phyloP scores from a whole-genome alignment of 805 yeast species.

The Metschnikowia orientalis region DNA sequence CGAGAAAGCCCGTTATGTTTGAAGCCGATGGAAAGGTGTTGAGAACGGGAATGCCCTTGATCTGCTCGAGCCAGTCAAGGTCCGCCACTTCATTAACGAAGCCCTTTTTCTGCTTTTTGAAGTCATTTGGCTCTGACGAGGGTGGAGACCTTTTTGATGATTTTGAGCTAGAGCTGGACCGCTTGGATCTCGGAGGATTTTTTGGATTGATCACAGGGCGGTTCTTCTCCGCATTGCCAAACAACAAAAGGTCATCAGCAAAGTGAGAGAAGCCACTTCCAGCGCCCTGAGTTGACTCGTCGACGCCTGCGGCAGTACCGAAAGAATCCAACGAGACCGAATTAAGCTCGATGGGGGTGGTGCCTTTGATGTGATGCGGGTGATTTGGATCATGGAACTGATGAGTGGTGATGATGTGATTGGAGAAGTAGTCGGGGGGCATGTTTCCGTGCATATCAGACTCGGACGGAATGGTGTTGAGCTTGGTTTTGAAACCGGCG shows the following conservation, averaged over 20 bases:
- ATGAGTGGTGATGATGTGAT: slow-evolving; percentile 18
- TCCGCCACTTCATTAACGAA: slow-evolving; percentile 19
- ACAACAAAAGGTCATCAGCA: slow-evolving; percentile 9
- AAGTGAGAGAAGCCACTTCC: slow-evolving; percentile 13
- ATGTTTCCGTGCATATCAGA: slow-evolving; percentile 8
- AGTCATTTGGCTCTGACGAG: slow-evolving; percentile 3
- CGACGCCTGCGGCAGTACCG: slow-evolving; percentile 5
- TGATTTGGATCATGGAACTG: slow-evolving; percentile 35
- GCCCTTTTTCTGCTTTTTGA: slow-evolving; percentile 10
- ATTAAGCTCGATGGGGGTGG: slow-evolving; percentile 36
- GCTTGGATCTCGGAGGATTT: not conserved
- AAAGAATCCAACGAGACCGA: slow-evolving; percentile 17
- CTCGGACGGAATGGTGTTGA: slow-evolving; percentile 17
- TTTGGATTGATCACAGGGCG: not conserved
- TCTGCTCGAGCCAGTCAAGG: slow-evolving; percentile 67
- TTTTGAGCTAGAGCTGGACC: slow-evolving; percentile 1
- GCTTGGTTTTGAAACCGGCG: slow-evolving; percentile 10
- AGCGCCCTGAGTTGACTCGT: slow-evolving; percentile 1
- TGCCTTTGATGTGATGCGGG: slow-evolving; percentile 38
- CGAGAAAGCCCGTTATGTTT: slow-evolving; percentile 56
- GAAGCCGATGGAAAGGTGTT: slow-evolving; percentile 48
- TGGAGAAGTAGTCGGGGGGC: slow-evolving; percentile 17
- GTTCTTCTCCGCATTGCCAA: slow-evolving; percentile 1
- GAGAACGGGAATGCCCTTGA: slow-evolving; percentile 63
- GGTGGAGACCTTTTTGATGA: slow-evolving; percentile 6